These are phyloP conservation scores for Berkeleyomyces rouxiae DNA, from an alignment of 2,329 filamentous ascomycete genomes.

Conservation along the genomic window DNA sequence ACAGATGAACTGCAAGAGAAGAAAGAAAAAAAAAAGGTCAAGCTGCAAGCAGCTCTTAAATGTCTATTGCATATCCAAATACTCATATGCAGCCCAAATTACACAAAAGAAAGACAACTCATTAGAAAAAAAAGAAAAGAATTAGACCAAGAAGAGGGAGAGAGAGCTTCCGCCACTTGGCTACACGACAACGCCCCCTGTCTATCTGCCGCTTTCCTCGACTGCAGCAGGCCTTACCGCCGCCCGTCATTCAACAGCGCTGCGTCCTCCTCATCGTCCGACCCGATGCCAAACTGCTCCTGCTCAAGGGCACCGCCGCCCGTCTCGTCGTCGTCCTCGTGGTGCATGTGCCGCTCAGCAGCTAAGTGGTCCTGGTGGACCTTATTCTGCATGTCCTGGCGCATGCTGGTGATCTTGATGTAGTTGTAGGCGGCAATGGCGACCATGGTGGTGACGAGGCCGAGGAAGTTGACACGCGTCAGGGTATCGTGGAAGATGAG, in stretches of 20 bases:
- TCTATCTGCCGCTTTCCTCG: background rate
- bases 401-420: conserved; percentile 84
- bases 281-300: conserved; percentile 79
- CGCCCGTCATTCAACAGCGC: conserved; percentile 4
- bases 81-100: no score
- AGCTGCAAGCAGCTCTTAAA: background rate
- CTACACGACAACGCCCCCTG: background rate
- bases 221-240: background rate
- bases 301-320: conserved; percentile 37
- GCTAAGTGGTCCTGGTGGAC: conserved; percentile 28
- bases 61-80: no score
- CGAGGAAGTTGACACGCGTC: conserved; percentile 72
- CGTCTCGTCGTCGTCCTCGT: conserved; percentile 63
- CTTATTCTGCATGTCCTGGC: conserved; percentile 47
- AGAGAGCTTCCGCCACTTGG: background rate
- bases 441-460: conserved; percentile 70
- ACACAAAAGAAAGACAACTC: background rate
- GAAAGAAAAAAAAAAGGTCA: background rate
- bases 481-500: conserved; percentile 78
- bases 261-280: conserved; percentile 12
- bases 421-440: conserved; percentile 88
- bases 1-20: background rate
- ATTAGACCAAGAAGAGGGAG: background rate
- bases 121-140: background rate
- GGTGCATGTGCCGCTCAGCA: conserved; percentile 68